Conservation (phyloP, 1,284 basidiomycete genomes). For the Heterobasidion annosum region DNA sequence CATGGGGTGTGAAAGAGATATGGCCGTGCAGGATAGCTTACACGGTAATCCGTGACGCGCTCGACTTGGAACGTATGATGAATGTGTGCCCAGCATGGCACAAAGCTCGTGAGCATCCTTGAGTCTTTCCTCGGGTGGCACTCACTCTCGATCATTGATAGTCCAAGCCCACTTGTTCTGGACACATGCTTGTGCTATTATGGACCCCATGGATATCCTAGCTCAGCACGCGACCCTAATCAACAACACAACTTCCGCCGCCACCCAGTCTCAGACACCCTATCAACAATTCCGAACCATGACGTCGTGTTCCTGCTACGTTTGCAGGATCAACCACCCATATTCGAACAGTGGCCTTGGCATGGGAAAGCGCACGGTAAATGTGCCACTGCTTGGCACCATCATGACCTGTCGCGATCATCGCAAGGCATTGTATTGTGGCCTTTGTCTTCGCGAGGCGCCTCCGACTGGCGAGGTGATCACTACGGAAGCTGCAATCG, state of each 20-base stretch:
- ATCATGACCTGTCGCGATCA: slow-evolving; percentile 58
- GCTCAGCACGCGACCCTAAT: slow-evolving; percentile 22
- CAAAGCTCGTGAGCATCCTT: slow-evolving; percentile 31
- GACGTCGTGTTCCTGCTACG: slow-evolving; percentile 37
- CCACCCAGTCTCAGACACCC: slow-evolving; percentile 22
- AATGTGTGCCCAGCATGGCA: slow-evolving; percentile 32
- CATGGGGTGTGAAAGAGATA: slow-evolving; percentile 46
- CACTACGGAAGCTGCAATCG: slow-evolving; percentile 22
- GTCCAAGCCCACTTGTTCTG: slow-evolving; percentile 55
- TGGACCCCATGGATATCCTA: slow-evolving; percentile 42
- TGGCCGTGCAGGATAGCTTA: slow-evolving; percentile 56
- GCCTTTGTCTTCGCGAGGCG: slow-evolving; percentile 57
- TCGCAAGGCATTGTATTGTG: slow-evolving; percentile 49
- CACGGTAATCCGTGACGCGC: slow-evolving; percentile 40
- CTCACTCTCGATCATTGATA: slow-evolving; percentile 13
- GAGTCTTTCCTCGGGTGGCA: slow-evolving; percentile 7
- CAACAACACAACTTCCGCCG: slow-evolving; percentile 18
- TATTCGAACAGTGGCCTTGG: slow-evolving; percentile 37
- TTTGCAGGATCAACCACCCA: slow-evolving; percentile 65
- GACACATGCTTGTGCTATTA: slow-evolving; percentile 40
- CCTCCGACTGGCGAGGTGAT: slow-evolving; percentile 32
- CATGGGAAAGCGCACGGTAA: slow-evolving; percentile 32
- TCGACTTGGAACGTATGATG: slow-evolving; percentile 57
- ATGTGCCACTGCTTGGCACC: slow-evolving; percentile 31
- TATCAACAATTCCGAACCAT: slow-evolving; percentile 36